phyloP scores from a whole-genome alignment of 768 basidiomycete species.

The Leccinum boreale region DNA sequence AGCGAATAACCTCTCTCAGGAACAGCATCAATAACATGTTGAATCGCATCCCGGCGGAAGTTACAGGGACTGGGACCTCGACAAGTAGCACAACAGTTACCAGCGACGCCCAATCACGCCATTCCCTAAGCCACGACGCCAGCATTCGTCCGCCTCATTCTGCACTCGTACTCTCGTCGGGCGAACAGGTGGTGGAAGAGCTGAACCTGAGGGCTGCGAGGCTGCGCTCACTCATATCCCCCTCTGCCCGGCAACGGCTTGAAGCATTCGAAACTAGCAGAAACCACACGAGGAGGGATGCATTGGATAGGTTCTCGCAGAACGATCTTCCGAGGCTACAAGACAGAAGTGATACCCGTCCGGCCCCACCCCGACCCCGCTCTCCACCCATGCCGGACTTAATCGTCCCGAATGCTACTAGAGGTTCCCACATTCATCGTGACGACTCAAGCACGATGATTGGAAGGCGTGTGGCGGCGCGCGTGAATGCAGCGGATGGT shows the following conservation, averaged over 20 bases:
- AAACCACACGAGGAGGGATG: slow-evolving; percentile 10
- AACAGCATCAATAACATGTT: slow-evolving; percentile 45
- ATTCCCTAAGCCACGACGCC: slow-evolving; percentile 15
- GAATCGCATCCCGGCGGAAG: slow-evolving; percentile 38
- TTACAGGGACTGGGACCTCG: slow-evolving; percentile 7
- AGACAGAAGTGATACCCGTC: slow-evolving; percentile 15
- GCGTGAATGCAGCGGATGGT: slow-evolving; percentile 20
- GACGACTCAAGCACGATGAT: slow-evolving; percentile 36
- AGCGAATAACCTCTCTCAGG: slow-evolving; percentile 52
- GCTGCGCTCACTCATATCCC: slow-evolving; percentile 28
- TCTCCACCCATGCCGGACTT: slow-evolving; percentile 31
- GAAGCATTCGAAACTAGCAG: slow-evolving; percentile 29
- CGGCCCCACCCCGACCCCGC: slow-evolving; percentile 18
- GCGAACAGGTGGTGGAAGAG: slow-evolving; percentile 24
- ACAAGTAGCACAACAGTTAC: not conserved
- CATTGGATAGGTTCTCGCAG: slow-evolving; percentile 22
- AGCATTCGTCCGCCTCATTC: slow-evolving; percentile 30
- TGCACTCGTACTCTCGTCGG: slow-evolving; percentile 27
- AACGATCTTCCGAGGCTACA: slow-evolving; percentile 8
- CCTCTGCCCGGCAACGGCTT: slow-evolving; percentile 31
- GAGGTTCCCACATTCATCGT: slow-evolving; percentile 16
- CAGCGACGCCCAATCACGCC: slow-evolving; percentile 8
- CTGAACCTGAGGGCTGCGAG: slow-evolving; percentile 28
- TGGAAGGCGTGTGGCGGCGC: slow-evolving; percentile 34
- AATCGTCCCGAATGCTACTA: slow-evolving; percentile 17